Evolutionary conservation across 192 early-diverging fungal genomes (phyloP).

Genomic region (Entophlyctis luteolus): DNA sequence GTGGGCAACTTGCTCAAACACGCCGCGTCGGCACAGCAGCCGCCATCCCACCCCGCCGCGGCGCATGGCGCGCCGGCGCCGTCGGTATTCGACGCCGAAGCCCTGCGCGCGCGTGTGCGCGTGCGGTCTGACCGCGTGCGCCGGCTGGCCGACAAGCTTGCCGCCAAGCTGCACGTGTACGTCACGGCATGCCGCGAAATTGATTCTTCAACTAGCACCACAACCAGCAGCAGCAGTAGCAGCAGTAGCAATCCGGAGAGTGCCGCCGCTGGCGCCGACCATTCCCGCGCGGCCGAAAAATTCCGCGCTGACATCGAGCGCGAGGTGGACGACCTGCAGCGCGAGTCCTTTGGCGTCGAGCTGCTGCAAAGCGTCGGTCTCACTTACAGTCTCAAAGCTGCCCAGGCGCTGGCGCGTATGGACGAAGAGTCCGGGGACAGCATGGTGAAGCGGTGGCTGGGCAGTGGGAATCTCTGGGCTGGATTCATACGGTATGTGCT

Average conservation of each 20-base stretch:
- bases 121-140: conserved; percentile 63
- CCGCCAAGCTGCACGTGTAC: conserved; percentile 62
- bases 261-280: background rate
- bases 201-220: background rate
- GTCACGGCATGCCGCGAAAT: background rate
- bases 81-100: conserved; percentile 40
- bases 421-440: conserved; percentile 52
- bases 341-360: conserved; percentile 89
- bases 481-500: conserved; percentile 39
- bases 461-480: conserved; percentile 38
- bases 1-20: conserved; percentile 60
- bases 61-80: conserved; percentile 38
- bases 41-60: background rate
- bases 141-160: conserved; percentile 69
- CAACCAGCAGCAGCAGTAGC: background rate
- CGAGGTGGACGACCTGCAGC: conserved; percentile 85
- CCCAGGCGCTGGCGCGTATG: conserved; percentile 68
- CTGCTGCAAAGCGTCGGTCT: conserved; percentile 89
- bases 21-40: conserved; percentile 12
- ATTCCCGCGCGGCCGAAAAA: conserved; percentile 37
- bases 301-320: conserved; percentile 21
- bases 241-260: background rate
- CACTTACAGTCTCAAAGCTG: conserved; percentile 84
- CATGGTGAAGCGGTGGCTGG: conserved; percentile 46
- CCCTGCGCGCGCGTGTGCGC: conserved; percentile 54